These are phyloP conservation scores for Aspergillus puulaauensis DNA, from an alignment of 2,329 filamentous ascomycete genomes.

Conservation along the genomic window DNA sequence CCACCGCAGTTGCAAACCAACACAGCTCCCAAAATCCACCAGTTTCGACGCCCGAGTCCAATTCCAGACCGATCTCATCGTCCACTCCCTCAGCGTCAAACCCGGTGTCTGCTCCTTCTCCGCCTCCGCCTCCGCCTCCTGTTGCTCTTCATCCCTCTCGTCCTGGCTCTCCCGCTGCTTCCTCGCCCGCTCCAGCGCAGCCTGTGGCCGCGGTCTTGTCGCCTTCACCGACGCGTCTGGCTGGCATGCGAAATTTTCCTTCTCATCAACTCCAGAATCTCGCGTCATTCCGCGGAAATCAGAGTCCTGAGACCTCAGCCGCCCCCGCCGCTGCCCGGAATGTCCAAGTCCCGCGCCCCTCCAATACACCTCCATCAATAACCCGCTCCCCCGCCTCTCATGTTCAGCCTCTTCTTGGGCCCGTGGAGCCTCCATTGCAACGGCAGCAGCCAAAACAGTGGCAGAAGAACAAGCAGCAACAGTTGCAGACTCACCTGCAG, in stretches of 20 bases:
- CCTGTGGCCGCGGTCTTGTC: background rate
- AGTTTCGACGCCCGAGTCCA: background rate
- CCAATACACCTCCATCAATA: background rate
- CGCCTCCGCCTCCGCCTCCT: background rate
- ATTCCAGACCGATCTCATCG: background rate
- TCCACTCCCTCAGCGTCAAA: background rate
- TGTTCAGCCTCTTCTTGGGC: background rate
- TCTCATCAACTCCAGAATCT: slow-evolving; percentile 8
- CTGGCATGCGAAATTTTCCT: slow-evolving; percentile 16
- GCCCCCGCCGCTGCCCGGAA: slow-evolving; percentile 1
- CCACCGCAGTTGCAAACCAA: background rate
- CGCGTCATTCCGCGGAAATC: background rate
- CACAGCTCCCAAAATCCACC: background rate
- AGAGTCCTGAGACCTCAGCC: background rate
- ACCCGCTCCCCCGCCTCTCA: background rate
- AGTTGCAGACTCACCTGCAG: slow-evolving; percentile 6
- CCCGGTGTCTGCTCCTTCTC: background rate
- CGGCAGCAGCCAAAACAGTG: slow-evolving; percentile 13
- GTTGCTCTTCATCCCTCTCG: background rate
- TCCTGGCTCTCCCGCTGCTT: background rate
- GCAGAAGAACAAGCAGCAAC: slow-evolving; percentile 6
- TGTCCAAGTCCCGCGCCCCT: slow-evolving; percentile 3
- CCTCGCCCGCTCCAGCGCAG: background rate
- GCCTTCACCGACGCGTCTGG: slow-evolving; percentile 1
- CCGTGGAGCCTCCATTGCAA: slow-evolving; percentile 1